phyloP scores from a whole-genome alignment of 345 rosid genomes.

The Rhodamnia rubescens region DNA sequence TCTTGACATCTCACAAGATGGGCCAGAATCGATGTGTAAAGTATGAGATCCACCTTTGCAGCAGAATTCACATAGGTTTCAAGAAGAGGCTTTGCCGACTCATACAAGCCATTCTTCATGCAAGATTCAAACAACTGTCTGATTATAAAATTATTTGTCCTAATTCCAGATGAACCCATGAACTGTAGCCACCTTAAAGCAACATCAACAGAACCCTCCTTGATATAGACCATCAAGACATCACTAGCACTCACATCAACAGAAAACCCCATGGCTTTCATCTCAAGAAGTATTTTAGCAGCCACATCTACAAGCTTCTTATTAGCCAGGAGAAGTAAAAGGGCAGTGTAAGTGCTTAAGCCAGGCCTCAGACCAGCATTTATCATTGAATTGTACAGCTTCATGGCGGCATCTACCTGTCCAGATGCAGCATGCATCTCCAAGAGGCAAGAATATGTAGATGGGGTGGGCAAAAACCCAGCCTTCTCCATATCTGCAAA shows the following conservation, averaged over 20 bases:
- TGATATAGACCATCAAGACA: slow-evolving; percentile 89
- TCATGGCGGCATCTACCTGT: slow-evolving; percentile 91
- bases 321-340: slow-evolving; percentile 73
- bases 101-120: slow-evolving; percentile 77
- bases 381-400: slow-evolving; percentile 86
- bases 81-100: slow-evolving; percentile 85
- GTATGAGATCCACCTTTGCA: slow-evolving; percentile 86
- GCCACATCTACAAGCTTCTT: slow-evolving; percentile 93
- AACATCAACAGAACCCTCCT: slow-evolving; percentile 83
- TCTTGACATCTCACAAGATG: slow-evolving; percentile 86
- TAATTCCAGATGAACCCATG: slow-evolving; percentile 91
- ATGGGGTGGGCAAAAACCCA: slow-evolving; percentile 86
- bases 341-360: slow-evolving; percentile 70
- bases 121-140: slow-evolving; percentile 93
- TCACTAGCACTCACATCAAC: slow-evolving; percentile 93
- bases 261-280: slow-evolving; percentile 92
- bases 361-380: slow-evolving; percentile 89
- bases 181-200: slow-evolving; percentile 91
- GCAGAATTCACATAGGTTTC: slow-evolving; percentile 76
- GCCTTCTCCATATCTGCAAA: slow-evolving; percentile 89
- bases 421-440: slow-evolving; percentile 94
- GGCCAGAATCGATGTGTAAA: slow-evolving; percentile 91
- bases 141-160: slow-evolving; percentile 84
- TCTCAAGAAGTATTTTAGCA: slow-evolving; percentile 86
- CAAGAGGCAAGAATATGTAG: slow-evolving; percentile 84